Evolutionary conservation across 2,329 filamentous ascomycete species (phyloP), one percentile per base, ranked within the genome.

Genomic region (Scedosporium apiospermum): DNA sequence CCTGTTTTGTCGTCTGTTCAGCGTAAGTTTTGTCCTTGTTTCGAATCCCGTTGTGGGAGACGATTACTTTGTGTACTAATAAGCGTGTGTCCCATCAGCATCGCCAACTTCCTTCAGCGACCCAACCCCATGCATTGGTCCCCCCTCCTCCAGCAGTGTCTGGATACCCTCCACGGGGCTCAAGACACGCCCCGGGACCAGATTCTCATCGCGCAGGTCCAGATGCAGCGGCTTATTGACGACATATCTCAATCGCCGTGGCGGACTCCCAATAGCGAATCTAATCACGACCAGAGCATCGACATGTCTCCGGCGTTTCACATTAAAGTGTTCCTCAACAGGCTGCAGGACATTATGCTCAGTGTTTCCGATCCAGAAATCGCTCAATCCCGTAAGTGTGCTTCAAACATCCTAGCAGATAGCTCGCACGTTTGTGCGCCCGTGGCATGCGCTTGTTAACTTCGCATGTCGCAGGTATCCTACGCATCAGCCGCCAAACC

Each of bases 111-210:
- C 61, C 72, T 82, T 14, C 77, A 77, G 26, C 77, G 78, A 57
- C 74, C 78, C 59, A 82, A 86, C 61, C 67, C 77, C 1, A 72
- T 87, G 58, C 75, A 74, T 2, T 88, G 85, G 85, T 85, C 79
- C 0, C 66, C 78, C 1, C 78, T 85, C 60, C 79, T 88, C 75
- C 83, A 86, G 34, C 82, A 86, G 42, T 82, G 78, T 42, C 72
- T 87, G 1, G 70, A 75, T 4, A 65, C 76, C 1, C 71, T 88
- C 0, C 72, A 75, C 4, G 71, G 76, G 16, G 71, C 76, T 1
- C 75, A 75, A 6, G 80, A 85, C 62, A 74, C 74, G 26, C 72
- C 77, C 0, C 76, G 76, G 1, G 85, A 88, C 67, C 73, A 75
- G 30, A 66, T 82, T 1, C 73, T 88, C 3, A 73, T 77, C 3